Conservation (phyloP, 257 asterid species). For the Solanum megistacrolobum region DNA sequence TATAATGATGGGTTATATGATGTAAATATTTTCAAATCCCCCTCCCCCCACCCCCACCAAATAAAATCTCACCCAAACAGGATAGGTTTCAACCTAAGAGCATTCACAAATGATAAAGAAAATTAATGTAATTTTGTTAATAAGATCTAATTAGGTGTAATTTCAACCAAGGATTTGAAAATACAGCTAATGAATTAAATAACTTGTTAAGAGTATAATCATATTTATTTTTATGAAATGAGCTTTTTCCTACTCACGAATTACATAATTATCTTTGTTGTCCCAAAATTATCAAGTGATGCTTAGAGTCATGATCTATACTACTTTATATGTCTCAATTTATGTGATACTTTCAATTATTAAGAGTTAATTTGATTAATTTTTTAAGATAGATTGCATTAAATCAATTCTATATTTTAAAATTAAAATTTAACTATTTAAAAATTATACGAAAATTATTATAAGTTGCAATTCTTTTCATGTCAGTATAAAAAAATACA, state of each 20-base stretch:
- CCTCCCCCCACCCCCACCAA: too few species aligned
- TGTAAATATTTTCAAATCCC: neutral
- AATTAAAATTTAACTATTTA: neutral
- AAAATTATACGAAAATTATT: neutral
- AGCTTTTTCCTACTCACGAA: neutral
- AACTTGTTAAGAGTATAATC: neutral
- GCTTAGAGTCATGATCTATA: neutral
- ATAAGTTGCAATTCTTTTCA: neutral
- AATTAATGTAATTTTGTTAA: neutral
- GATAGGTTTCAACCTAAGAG: neutral
- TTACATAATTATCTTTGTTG: neutral
- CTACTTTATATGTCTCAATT: neutral
- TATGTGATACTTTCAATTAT: neutral
- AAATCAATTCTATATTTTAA: neutral
- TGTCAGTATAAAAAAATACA: neutral
- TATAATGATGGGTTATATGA: neutral
- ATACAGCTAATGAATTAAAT: neutral
- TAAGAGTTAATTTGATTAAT: neutral
- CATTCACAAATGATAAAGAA: neutral
- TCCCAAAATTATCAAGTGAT: neutral
- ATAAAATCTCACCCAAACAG: neutral
- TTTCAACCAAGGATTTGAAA: neutral
- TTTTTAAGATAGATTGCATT: neutral
- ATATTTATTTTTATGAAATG: neutral
- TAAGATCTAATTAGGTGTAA: neutral